phyloP scores from a whole-genome alignment of 1,139 yeast species.

The Yamadazyma spencermartinsiae region DNA sequence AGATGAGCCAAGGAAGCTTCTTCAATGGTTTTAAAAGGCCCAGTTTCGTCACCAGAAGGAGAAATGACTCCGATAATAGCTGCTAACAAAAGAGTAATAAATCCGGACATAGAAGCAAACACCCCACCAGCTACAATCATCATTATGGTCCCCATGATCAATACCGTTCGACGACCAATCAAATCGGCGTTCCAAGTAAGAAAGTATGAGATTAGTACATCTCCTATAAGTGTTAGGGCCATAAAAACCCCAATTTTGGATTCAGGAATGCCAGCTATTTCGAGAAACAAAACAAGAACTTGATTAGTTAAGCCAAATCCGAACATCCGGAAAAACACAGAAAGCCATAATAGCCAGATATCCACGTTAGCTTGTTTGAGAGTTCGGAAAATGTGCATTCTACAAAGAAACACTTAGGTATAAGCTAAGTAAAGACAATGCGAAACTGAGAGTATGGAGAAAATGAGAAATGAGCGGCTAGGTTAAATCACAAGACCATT shows the following conservation, averaged over 20 bases:
- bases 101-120: constrained; percentile 54
- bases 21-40: constrained; percentile 88
- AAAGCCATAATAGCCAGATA: constrained; percentile 64
- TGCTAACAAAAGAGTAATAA: constrained; percentile 58
- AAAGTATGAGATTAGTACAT: constrained; percentile 67
- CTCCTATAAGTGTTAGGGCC: constrained; percentile 82
- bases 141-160: constrained; percentile 64
- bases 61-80: constrained; percentile 66
- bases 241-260: constrained; percentile 72
- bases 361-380: constrained; percentile 43
- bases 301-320: constrained; percentile 85
- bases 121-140: constrained; percentile 71
- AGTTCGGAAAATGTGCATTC: constrained; percentile 16
- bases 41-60: constrained; percentile 90
- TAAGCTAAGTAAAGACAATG: too few relatives aligned
- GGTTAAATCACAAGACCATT: too few relatives aligned
- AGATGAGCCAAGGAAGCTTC: constrained; percentile 85
- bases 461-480: too few relatives aligned
- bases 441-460: too few relatives aligned
- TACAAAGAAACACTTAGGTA: too few relatives aligned
- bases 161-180: constrained; percentile 70
- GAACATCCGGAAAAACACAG: constrained; percentile 70
- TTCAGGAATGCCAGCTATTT: constrained; percentile 56
- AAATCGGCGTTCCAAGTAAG: constrained; percentile 78
- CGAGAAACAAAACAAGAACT: constrained; percentile 69